A percentile compares a stretch with the other conserved stretches of the same genome.
Conservation (phyloP, 2,329 filamentous ascomycete genomes). For the Fusarium lyarnte region DNA sequence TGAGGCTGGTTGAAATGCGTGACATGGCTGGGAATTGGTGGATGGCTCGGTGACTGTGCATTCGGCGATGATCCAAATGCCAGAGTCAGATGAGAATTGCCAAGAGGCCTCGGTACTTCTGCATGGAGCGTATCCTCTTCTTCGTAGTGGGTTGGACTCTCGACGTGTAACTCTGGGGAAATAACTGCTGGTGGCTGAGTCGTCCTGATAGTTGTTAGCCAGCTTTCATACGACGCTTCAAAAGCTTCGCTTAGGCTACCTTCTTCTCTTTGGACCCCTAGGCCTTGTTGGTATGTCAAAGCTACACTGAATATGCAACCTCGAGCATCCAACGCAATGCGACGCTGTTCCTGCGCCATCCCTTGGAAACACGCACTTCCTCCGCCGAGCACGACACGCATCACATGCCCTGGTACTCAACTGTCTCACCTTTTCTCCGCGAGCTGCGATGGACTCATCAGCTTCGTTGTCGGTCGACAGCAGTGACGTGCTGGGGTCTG, state of each 20-base stretch:
- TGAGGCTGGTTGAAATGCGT: not conserved
- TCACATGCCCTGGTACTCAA: not conserved
- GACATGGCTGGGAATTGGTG: not conserved
- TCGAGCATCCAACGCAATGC: not conserved
- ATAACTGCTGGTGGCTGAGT: not conserved
- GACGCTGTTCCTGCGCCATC: not conserved
- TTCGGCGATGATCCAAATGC: not conserved
- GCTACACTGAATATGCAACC: not conserved
- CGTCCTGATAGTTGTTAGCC: not conserved
- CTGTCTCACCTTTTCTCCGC: not conserved
- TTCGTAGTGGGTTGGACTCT: not conserved
- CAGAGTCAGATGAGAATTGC: not conserved
- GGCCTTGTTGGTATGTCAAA: not conserved
- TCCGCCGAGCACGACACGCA: slow-evolving; percentile 3
- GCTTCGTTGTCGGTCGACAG: not conserved
- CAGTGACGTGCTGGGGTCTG: not conserved
- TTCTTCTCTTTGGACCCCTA: not conserved
- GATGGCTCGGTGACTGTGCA: not conserved
- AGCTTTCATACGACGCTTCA: rapidly evolving
- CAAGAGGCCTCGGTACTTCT: rapidly evolving
- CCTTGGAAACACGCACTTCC: not conserved
- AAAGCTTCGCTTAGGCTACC: rapidly evolving
- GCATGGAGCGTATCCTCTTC: rapidly evolving
- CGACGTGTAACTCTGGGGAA: not conserved
- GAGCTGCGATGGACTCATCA: not conserved